Evolutionary conservation across 2,329 filamentous ascomycete genomes (phyloP).

Genomic region (Thielaviopsis euricoi): DNA sequence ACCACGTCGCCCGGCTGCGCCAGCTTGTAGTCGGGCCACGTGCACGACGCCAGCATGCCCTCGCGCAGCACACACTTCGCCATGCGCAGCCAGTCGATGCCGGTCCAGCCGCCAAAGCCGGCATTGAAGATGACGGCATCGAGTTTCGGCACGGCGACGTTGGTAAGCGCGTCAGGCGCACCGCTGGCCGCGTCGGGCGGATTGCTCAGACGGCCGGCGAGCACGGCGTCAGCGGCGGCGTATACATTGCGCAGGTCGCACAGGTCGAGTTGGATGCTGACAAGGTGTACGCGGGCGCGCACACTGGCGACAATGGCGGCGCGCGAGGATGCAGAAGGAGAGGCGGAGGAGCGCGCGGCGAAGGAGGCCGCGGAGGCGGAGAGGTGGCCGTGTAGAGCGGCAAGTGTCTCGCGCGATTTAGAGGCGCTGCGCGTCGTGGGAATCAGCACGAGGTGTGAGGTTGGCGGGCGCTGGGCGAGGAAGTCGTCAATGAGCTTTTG

Average conservation of each 20-base stretch:
- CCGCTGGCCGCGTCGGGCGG: slow-evolving; percentile 20
- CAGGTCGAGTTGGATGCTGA: slow-evolving; percentile 42
- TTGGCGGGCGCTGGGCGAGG: slow-evolving; percentile 47
- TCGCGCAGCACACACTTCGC: slow-evolving; percentile 29
- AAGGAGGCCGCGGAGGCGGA: slow-evolving; percentile 27
- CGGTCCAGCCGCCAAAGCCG: slow-evolving; percentile 72
- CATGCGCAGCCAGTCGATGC: slow-evolving; percentile 35
- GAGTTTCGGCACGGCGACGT: slow-evolving; percentile 47
- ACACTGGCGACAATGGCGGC: slow-evolving; percentile 32
- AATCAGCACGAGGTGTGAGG: slow-evolving; percentile 59
- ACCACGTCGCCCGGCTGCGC: slow-evolving; percentile 27
- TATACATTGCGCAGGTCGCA: slow-evolving; percentile 39
- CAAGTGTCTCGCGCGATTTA: slow-evolving; percentile 61
- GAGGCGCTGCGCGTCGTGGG: slow-evolving; percentile 61
- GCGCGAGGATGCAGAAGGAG: slow-evolving; percentile 37
- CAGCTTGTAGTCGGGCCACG: slow-evolving; percentile 65
- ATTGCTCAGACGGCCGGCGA: slow-evolving; percentile 28
- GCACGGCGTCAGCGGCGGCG: slow-evolving; percentile 29
- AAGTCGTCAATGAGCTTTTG: slow-evolving; percentile 84
- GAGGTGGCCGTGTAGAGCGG: slow-evolving; percentile 46
- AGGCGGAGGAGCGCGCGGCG: slow-evolving; percentile 28
- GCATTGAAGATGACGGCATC: slow-evolving; percentile 76
- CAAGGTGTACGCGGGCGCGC: slow-evolving; percentile 34
- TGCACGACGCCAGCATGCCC: slow-evolving; percentile 50
- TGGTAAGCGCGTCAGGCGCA: slow-evolving; percentile 21